Percentiles rank a stretch among this genome's conserved stretches.
phyloP scores from a whole-genome alignment of 2,329 filamentous ascomycete genomes.

The Dendryphion nanum region DNA sequence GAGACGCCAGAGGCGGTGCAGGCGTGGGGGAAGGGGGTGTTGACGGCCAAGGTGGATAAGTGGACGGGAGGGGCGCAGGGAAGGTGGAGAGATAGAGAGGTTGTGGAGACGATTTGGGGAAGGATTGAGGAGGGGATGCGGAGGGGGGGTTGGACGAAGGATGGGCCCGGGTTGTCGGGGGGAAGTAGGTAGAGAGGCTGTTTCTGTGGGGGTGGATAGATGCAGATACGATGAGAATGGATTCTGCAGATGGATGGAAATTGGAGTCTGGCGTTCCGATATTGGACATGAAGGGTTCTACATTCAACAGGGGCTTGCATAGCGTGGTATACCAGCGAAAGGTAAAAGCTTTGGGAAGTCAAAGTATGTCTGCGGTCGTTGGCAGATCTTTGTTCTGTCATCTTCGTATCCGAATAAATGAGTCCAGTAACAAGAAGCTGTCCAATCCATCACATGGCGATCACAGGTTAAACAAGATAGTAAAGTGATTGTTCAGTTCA shows the following conservation, averaged over 20 bases:
- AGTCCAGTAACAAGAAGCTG: too few relatives aligned
- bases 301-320: slow-evolving; percentile 11
- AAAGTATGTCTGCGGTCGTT: too few relatives aligned
- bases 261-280: not conserved
- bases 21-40: slow-evolving; percentile 81
- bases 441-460: too few relatives aligned
- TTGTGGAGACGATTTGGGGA: slow-evolving; percentile 91
- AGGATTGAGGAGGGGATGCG: slow-evolving; percentile 86
- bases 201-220: slow-evolving; percentile 1
- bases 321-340: slow-evolving; percentile 12
- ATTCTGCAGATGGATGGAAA: not conserved
- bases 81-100: slow-evolving; percentile 84
- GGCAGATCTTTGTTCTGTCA: too few relatives aligned
- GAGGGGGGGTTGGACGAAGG: slow-evolving; percentile 75
- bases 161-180: slow-evolving; percentile 54
- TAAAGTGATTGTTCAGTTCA: too few relatives aligned
- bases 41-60: slow-evolving; percentile 78
- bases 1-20: slow-evolving; percentile 73
- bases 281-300: slow-evolving; percentile 8
- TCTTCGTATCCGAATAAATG: too few relatives aligned
- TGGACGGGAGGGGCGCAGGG: slow-evolving; percentile 58
- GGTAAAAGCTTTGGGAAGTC: too few relatives aligned
- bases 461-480: too few relatives aligned
- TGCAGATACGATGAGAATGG: not conserved
- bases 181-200: slow-evolving; percentile 11